Evolutionary conservation across 2,329 filamentous ascomycete genomes (phyloP).

Genomic region (Diatrype stigma): DNA sequence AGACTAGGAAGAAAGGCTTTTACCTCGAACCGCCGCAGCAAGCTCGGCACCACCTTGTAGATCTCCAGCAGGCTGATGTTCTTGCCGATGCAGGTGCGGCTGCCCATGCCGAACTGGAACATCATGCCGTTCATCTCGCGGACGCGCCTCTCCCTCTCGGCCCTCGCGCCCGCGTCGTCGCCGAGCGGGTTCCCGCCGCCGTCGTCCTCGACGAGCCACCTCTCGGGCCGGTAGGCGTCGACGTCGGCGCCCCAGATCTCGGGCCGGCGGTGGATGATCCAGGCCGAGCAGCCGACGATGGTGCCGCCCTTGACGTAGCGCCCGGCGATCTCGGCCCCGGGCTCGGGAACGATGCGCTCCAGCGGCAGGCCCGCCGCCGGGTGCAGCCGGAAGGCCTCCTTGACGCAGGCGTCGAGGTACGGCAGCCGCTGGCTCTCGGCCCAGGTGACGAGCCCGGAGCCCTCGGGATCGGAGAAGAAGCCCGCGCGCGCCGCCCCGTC

Average conservation of each 20-base stretch:
- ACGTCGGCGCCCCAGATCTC: slow-evolving; percentile 67
- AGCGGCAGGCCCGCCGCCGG: slow-evolving; percentile 69
- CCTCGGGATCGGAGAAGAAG: slow-evolving; percentile 43
- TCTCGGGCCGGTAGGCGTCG: slow-evolving; percentile 63
- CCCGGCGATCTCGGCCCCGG: slow-evolving; percentile 61
- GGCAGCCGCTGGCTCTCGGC: slow-evolving; percentile 64
- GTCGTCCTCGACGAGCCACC: slow-evolving; percentile 52
- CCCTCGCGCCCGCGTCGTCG: slow-evolving; percentile 11
- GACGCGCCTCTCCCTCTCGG: slow-evolving; percentile 47
- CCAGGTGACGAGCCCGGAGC: slow-evolving; percentile 65
- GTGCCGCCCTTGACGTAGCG: slow-evolving; percentile 63
- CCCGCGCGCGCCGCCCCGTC: slow-evolving; percentile 54
- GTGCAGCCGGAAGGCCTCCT: slow-evolving; percentile 74
- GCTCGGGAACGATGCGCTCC: slow-evolving; percentile 66
- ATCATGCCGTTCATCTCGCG: slow-evolving; percentile 66
- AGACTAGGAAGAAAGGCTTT: slow-evolving; percentile 16
- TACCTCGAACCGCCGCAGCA: slow-evolving; percentile 63
- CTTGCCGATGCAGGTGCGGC: slow-evolving; percentile 66
- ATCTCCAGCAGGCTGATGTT: slow-evolving; percentile 61
- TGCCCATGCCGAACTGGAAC: slow-evolving; percentile 70
- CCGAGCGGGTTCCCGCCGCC: slow-evolving; percentile 23
- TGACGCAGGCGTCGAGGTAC: slow-evolving; percentile 74
- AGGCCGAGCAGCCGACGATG: slow-evolving; percentile 70
- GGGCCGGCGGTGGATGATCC: slow-evolving; percentile 66
- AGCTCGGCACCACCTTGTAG: slow-evolving; percentile 57